Base-by-base conservation (phyloP, 768 basidiomycete species). In the Phylloporus arenicola region DNA sequence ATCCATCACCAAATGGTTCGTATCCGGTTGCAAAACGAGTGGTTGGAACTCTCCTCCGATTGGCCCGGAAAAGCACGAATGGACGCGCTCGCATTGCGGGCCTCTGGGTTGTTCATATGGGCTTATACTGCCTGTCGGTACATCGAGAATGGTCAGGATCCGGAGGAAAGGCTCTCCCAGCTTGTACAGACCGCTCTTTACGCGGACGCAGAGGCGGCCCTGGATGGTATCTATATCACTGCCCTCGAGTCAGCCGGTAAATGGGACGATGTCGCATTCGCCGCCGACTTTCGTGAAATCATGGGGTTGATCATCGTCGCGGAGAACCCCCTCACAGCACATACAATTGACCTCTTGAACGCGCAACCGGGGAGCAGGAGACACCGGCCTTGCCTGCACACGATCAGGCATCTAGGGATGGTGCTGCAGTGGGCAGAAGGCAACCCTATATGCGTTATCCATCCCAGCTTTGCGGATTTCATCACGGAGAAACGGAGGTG, bases 401-500 rank as follows among this genome's bases (percentile, higher is more conserved):
- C 66, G 25, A 59, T 68, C 47, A 52, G 54, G 25, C 59, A 60
- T 55, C 46, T 68, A 1, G 56, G 58, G 11, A 57, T 57, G 22
- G 57, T 68, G 19, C 45, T 68, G 45, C 68, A 60, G 27, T 66
- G 64, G 63, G 54, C 54, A 2, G 50, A 60, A 29, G 57, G 59
- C 33, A 53, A 60, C 17, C 59, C 62, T n/a, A 64, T 71, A 39
- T 60, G 50, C 14, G 58, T 67, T 3, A 61, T 64, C 52, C 70
- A 71, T 47, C 61, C 69, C 0, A 69, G 68, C 24, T 68, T 70
- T 20, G 55, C 53, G 6, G 69, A 71, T 44, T 70, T 71, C 35
- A 54, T 71, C 33, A 64, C 64, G 22, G 61, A 70, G 43, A 50
- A 20, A 40, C 53, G 58, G 20, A 58, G 70, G 10, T 70, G 65